Evolutionary conservation across 176 grass and related monocot genomes (phyloP).

Genomic region (Bothriochloa decipiens): DNA sequence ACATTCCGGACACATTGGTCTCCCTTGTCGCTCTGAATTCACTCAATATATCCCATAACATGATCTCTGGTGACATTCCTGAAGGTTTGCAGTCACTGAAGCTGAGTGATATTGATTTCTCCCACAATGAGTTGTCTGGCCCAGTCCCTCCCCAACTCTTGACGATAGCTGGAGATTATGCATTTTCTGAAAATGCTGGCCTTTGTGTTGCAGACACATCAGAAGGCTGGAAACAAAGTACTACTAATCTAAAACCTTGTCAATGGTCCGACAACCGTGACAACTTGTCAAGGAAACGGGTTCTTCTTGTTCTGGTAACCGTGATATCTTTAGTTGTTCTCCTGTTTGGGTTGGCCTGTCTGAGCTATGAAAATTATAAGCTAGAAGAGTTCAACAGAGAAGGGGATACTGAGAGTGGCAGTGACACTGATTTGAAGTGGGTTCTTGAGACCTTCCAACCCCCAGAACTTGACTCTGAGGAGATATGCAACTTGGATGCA

Average conservation of each 20-base stretch:
- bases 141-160: slow-evolving; percentile 69
- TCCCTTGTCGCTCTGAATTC: slow-evolving; percentile 62
- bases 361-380: slow-evolving; percentile 78
- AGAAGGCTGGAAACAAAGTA: slow-evolving; percentile 43
- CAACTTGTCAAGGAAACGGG: slow-evolving; percentile 38
- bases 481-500: slow-evolving; percentile 57
- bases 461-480: slow-evolving; percentile 54
- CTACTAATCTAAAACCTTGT: slow-evolving; percentile 62
- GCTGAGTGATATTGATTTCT: slow-evolving; percentile 77
- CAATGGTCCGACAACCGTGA: slow-evolving; percentile 41
- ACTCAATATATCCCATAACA: slow-evolving; percentile 86
- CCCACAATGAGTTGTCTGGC: slow-evolving; percentile 79
- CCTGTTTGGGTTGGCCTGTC: slow-evolving; percentile 54
- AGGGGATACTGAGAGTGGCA: slow-evolving; percentile 48
- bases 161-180: slow-evolving; percentile 70
- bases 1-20: slow-evolving; percentile 59
- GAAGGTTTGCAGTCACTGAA: slow-evolving; percentile 66
- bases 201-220: slow-evolving; percentile 63
- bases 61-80: slow-evolving; percentile 72
- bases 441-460: slow-evolving; percentile 65
- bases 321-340: slow-evolving; percentile 57
- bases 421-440: slow-evolving; percentile 56
- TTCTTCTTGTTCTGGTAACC: slow-evolving; percentile 54
- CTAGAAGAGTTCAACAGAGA: slow-evolving; percentile 59
- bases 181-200: slow-evolving; percentile 68